Conservation (phyloP, 2,329 filamentous ascomycete species). For the Volutella citrinella region DNA sequence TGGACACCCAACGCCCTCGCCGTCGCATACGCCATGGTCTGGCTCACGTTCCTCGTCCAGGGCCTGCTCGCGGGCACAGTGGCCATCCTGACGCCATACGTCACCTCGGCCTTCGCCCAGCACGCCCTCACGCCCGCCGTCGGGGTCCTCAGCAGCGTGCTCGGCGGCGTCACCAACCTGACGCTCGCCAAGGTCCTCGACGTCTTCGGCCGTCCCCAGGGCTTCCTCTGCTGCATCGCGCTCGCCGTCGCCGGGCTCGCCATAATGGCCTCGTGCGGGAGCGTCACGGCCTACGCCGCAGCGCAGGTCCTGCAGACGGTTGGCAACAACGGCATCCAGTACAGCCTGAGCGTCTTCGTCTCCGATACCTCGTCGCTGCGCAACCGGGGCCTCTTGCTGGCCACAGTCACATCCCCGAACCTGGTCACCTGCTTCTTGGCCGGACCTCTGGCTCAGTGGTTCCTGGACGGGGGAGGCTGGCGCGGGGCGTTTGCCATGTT, state of each 20-base stretch:
- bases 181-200: conserved; percentile 63
- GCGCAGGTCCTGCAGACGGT: conserved; percentile 58
- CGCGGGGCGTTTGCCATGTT: background rate
- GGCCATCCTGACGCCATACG: conserved; percentile 37
- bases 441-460: background rate
- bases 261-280: conserved; percentile 60
- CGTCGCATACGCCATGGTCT: conserved; percentile 38
- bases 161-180: conserved; percentile 56
- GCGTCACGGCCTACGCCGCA: conserved; percentile 44
- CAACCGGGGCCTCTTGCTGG: conserved; percentile 48
- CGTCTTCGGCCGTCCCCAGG: conserved; percentile 61
- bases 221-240: conserved; percentile 49
- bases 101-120: conserved; percentile 43
- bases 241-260: conserved; percentile 50
- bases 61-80: conserved; percentile 41
- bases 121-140: conserved; percentile 52
- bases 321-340: conserved; percentile 49
- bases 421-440: conserved; percentile 59
- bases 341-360: conserved; percentile 61
- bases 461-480: background rate
- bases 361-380: conserved; percentile 63
- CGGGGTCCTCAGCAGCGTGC: conserved; percentile 47
- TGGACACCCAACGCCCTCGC: conserved; percentile 38
- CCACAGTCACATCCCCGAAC: conserved; percentile 61
- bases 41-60: conserved; percentile 46